A percentile compares a stretch with the other conserved stretches of the same genome.
These are phyloP conservation scores for Camelina sativa DNA, from an alignment of 345 rosid genomes.

Conservation along the genomic window DNA sequence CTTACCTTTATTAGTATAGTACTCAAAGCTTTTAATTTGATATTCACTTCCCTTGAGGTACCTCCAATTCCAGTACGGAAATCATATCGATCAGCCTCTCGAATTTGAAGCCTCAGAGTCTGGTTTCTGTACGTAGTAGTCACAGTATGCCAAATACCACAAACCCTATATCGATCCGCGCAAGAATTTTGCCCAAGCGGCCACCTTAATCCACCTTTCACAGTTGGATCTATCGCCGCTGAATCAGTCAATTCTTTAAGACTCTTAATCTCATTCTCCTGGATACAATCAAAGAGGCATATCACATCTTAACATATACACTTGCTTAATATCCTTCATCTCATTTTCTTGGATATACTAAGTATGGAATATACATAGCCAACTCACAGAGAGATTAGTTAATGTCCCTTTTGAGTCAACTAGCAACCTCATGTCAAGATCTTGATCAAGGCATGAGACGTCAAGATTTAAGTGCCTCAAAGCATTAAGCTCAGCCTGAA, in stretches of 20 bases:
- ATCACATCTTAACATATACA: too few relatives aligned
- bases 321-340: too few relatives aligned
- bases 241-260: constrained; percentile 34
- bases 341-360: too few relatives aligned
- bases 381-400: too few relatives aligned
- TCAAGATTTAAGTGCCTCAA: too few relatives aligned
- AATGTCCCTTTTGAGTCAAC: too few relatives aligned
- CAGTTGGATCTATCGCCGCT: constrained; percentile 59
- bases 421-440: too few relatives aligned
- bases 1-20: constrained; percentile 34
- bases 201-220: constrained; percentile 76
- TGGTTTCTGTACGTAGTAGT: constrained; percentile 44
- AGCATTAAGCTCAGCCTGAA: constrained; percentile 51
- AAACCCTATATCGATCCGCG: constrained; percentile 48
- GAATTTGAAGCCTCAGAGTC: constrained; percentile 52
- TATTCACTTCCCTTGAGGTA: constrained; percentile 43
- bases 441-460: too few relatives aligned
- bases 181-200: constrained; percentile 50
- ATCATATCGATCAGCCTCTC: constrained; percentile 64
- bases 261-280: too few relatives aligned
- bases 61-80: constrained; percentile 52
- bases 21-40: constrained; percentile 52
- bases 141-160: constrained; percentile 58
- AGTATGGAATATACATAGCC: too few relatives aligned
- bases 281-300: too few relatives aligned